Evolutionary conservation across 257 asterid genomes (phyloP), one percentile per base, ranked within the genome.

Genomic region (Anisodus acutangulus): DNA sequence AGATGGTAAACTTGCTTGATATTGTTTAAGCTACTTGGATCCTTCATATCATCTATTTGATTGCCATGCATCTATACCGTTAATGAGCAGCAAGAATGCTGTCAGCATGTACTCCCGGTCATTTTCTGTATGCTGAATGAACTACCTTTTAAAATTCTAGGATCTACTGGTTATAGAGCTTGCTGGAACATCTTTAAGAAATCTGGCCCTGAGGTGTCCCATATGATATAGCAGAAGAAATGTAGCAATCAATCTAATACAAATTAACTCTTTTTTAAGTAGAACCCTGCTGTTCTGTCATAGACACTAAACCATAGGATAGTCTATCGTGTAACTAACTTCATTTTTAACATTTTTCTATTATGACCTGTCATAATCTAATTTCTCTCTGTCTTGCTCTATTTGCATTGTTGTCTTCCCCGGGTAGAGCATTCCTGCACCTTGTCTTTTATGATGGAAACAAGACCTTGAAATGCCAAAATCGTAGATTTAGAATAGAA

Each of bases 81-180:
- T 78, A 31, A 8, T 53, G 82, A 78, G 64, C 8, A 53, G 11
- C 49, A 31, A 78, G 15, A 78, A 78, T 78, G 31, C 49, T 78
- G 49, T 55, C 49, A 26, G 82, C 64, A 26, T 78, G 49, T 78
- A 53, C 47, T 74, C 49, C 8, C 31, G 0, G 64, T 53, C 47
- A 53, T 9, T 13, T 10, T 8, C 62, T 72, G 45, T 74, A 53
- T 57, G 64, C 82, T 78, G 64, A 78, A 78, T 26, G 82, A 53
- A 78, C 82, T 31, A 31, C n/a, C 49, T 53, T 78, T 5, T 11
- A 49, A 45, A 51, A 53, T 78, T 76, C 49, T 78, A 78, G 82
- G 82, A 26, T 78, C 62, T 78, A 53, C 45, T 78, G 64, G 64
- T 57, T 78, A 53, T 26, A 78, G 82, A 53, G 6, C 82, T 78